These are phyloP conservation scores for Ballota nigra DNA, from an alignment of 257 asterid genomes.

Conservation along the genomic window DNA sequence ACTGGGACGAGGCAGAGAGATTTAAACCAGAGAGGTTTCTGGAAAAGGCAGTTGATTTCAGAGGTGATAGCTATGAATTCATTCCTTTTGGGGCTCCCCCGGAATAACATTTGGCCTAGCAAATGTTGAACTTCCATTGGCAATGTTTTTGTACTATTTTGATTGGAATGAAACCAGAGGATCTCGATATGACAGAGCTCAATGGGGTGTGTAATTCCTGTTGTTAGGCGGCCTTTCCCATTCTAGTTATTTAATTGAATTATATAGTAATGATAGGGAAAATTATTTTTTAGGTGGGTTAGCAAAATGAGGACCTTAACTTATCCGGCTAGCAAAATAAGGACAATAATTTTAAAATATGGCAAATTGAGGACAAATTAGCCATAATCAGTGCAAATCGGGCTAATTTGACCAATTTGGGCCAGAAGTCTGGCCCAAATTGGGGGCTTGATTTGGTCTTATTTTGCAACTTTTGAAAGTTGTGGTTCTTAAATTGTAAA, in stretches of 20 bases:
- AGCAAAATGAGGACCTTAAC: too few relatives aligned
- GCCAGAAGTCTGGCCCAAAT: too few relatives aligned
- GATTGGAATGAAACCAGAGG: conserved; percentile 19
- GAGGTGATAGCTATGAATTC: neutral
- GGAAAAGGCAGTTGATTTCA: neutral
- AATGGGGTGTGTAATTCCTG: conserved; percentile 15
- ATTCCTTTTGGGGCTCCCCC: conserved; percentile 25
- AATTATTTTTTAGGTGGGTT: too few relatives aligned
- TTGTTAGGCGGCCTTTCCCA: conserved; percentile 13
- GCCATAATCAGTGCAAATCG: too few relatives aligned
- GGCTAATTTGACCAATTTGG: too few relatives aligned
- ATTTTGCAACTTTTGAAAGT: too few relatives aligned
- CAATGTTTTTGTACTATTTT: conserved; percentile 27
- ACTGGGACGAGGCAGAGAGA: conserved; percentile 27
- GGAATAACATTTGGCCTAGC: conserved; percentile 9
- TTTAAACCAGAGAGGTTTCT: conserved; percentile 27
- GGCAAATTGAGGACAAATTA: too few relatives aligned
- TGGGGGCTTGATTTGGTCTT: too few relatives aligned
- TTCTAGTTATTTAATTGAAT: neutral
- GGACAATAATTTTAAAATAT: too few relatives aligned
- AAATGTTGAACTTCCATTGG: conserved; percentile 15
- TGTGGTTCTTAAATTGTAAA: too few relatives aligned
- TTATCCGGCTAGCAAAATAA: too few relatives aligned
- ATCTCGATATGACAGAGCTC: conserved; percentile 1
- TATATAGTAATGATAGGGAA: too few relatives aligned